Evolutionary conservation across 441 rosid species (phyloP).

Genomic region (Flueggea neowawraea): DNA sequence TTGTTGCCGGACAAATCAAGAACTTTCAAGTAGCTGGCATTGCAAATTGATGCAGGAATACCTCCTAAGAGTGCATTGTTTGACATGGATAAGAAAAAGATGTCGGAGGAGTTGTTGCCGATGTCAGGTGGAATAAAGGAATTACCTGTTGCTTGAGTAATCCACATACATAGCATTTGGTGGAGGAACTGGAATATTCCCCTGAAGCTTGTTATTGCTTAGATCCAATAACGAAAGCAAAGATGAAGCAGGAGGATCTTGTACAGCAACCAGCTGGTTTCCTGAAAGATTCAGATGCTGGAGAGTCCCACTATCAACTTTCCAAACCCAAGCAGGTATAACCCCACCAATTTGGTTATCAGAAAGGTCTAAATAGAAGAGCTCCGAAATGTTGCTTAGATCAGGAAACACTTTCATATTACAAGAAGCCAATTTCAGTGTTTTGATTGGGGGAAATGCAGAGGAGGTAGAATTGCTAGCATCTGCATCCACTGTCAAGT

Average conservation of each 20-base stretch:
- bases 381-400: background rate
- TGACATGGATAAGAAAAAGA: slow-evolving; percentile 32
- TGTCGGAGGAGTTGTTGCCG: rapidly evolving
- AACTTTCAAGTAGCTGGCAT: background rate
- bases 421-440: background rate
- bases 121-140: slow-evolving; percentile 16
- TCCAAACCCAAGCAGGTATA: background rate
- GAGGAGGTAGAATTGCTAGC: background rate
- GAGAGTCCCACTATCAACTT: background rate
- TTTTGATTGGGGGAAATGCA: background rate
- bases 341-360: background rate
- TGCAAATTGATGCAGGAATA: slow-evolving; percentile 44
- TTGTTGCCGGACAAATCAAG: slow-evolving; percentile 38
- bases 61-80: slow-evolving; percentile 29
- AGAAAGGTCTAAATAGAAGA: background rate
- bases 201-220: slow-evolving; percentile 22
- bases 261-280: background rate
- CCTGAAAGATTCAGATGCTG: background rate
- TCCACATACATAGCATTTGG: slow-evolving; percentile 9
- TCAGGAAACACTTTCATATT: background rate
- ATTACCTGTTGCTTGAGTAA: slow-evolving; percentile 20
- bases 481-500: slow-evolving; percentile 11
- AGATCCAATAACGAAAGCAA: background rate
- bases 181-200: slow-evolving; percentile 11
- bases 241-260: background rate